Base-by-base conservation (phyloP, 371 early-diverging fungal genomes). In the Mortierella polycephala region DNA sequence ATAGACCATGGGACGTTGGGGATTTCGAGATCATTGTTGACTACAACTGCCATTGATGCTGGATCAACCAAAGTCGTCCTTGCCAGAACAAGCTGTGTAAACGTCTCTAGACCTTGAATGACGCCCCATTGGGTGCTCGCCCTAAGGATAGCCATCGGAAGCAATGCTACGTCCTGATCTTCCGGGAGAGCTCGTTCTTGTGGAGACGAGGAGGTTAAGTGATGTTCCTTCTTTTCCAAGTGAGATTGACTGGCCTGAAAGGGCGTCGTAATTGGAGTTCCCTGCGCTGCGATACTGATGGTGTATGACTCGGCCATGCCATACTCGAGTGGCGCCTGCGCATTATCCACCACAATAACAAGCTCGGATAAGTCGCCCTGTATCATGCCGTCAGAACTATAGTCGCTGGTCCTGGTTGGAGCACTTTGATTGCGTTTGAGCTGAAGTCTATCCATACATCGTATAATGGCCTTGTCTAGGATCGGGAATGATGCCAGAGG, bases 41-140 rank as follows among this genome's bases (percentile, higher is more conserved):
- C 49, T 21, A 42, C 45, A 14, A 45, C 23, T 21, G 46, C 53
- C 7, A 11, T 69, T 65, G 46, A 73, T 11, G 42, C 13, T 20
- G 7, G 6, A n/a, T 18, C 18, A 20, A 18, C 54, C 18, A 62
- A 68, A 21, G 66, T n/a, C 45, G 71, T 45, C 9, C 20, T 71
- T 5, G 73, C 65, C 46, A 76, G 70, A 18, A 93, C 77, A 41
- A 95, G 75, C 63, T 94, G 95, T 13, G 89, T 84, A 74, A 92
- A 91, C 0, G 94, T 92, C 57, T 92, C 92, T 0, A 95, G 72
- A 8, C 90, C 95, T 50, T 89, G 90, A 45, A 95, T 59, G 5
- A 91, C 90, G 8, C 95, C 95, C 84, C 88, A 95, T 23, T 91
- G 85, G 0, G 92, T 91, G 30, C 83, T 68, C 13, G 94, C 87